A percentile compares a stretch with the other conserved stretches of the same genome.
Conservation (phyloP, 768 basidiomycete genomes). For the Boletus huronensis region DNA sequence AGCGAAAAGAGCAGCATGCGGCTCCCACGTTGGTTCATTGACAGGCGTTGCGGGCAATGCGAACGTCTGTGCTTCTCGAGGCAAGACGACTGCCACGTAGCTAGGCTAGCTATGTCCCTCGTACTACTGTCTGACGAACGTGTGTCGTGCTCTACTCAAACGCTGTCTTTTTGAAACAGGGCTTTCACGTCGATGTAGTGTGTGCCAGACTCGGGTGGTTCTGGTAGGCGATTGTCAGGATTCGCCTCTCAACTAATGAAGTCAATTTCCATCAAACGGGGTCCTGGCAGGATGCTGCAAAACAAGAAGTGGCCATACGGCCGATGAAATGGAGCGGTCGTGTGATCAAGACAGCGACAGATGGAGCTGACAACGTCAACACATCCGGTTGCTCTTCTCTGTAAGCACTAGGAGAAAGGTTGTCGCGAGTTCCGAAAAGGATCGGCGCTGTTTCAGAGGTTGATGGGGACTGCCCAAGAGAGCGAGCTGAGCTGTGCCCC, state of each 20-base stretch:
- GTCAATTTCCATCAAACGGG: neutral
- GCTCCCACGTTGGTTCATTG: neutral
- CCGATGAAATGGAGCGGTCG: neutral
- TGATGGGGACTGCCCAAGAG: no score
- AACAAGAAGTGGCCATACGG: neutral
- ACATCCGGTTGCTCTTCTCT: neutral
- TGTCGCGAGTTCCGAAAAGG: neutral
- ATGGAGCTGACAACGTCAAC: neutral
- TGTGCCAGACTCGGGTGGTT: neutral
- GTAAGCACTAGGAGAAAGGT: neutral
- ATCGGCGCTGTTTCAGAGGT: slow-evolving; percentile 8
- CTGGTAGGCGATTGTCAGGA: neutral
- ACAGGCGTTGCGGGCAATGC: no score
- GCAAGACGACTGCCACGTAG: no score
- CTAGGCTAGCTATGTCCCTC: no score
- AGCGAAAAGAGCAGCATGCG: neutral
- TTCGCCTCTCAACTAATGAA: neutral
- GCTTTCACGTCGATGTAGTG: neutral
- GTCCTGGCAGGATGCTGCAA: neutral
- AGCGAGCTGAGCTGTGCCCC: no score
- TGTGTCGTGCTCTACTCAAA: neutral
- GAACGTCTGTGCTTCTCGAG: no score
- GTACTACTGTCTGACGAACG: no score
- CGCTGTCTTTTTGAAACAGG: neutral
- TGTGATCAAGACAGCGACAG: neutral